phyloP scores from a whole-genome alignment of 306 rosid genomes.

The Trifolium fragiferum region DNA sequence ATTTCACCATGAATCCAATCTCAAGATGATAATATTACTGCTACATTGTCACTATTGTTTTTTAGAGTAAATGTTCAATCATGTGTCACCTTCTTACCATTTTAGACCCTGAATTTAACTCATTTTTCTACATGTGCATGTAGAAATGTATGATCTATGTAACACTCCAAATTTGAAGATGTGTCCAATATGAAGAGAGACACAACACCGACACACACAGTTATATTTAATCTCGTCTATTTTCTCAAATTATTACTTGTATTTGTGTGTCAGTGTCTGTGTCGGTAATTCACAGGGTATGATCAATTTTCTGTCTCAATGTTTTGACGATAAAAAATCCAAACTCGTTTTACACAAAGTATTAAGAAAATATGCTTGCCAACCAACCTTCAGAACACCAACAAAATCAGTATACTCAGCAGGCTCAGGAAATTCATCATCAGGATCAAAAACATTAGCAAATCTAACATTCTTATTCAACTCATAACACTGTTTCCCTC shows the following conservation, averaged over 20 bases:
- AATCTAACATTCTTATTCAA: conserved; percentile 89
- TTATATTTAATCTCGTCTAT: not conserved
- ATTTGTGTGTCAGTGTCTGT: not conserved
- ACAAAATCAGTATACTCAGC: conserved; percentile 84
- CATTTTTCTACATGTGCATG: conserved; percentile 18
- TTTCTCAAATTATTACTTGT: not conserved
- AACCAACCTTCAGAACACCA: conserved; percentile 74
- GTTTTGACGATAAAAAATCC: not conserved
- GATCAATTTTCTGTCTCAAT: not conserved
- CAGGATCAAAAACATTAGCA: conserved; percentile 77
- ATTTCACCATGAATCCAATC: conserved; percentile 12
- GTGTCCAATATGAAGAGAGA: not conserved
- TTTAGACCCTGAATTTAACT: not conserved
- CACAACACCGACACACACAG: not conserved
- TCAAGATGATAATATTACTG: not conserved
- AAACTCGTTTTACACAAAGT: conserved; percentile 9
- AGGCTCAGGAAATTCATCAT: conserved; percentile 71
- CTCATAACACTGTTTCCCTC: conserved; percentile 82
- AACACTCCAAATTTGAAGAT: not conserved
- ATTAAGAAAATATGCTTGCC: conserved; percentile 33
- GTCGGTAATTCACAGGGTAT: not conserved
- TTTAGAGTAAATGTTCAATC: not conserved
- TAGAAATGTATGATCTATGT: not conserved
- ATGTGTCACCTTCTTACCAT: not conserved
- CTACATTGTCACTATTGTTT: not conserved